phyloP scores from a whole-genome alignment of 1,284 basidiomycete genomes.

The Tetrapyrgos nigripes region DNA sequence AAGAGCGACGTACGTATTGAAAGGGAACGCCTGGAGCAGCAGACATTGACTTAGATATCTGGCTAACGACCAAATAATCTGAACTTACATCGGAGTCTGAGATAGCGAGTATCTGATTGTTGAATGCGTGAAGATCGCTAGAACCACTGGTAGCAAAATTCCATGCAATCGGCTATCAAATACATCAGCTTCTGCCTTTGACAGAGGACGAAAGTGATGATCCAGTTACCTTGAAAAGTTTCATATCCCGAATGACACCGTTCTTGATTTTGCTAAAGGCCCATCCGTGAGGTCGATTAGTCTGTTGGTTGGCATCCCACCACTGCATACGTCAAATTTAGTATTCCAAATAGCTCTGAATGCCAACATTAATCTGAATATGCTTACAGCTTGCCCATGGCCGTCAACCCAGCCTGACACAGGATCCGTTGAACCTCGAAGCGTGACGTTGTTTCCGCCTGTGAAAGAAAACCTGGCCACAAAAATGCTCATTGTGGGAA shows the following conservation, averaged over 20 bases:
- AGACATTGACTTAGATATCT: neutral
- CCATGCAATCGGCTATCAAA: conserved; percentile 60
- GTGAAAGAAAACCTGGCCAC: conserved; percentile 53
- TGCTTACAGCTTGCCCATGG: conserved; percentile 59
- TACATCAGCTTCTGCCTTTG: neutral
- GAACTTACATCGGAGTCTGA: conserved; percentile 46
- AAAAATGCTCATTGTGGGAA: conserved; percentile 2
- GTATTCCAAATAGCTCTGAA: too few species aligned
- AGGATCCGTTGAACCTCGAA: conserved; percentile 58
- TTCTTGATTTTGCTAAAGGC: conserved; percentile 57
- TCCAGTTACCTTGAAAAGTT: conserved; percentile 58
- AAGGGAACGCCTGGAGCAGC: conserved; percentile 57
- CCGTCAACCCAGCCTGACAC: conserved; percentile 68
- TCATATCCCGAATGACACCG: conserved; percentile 63
- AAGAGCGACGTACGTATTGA: conserved; percentile 57
- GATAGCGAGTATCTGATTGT: conserved; percentile 59
- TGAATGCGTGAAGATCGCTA: conserved; percentile 54
- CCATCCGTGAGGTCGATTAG: conserved; percentile 61
- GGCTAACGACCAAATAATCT: conserved; percentile 9
- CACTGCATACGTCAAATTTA: conserved; percentile 47
- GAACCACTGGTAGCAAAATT: conserved; percentile 60
- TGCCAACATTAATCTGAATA: too few species aligned
- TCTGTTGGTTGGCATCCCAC: conserved; percentile 63
- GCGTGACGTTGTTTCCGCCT: conserved; percentile 62
- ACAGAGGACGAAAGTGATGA: too few species aligned